Percentiles rank a stretch among this genome's conserved stretches.
Conservation (phyloP, 768 basidiomycete genomes). For the Clathrus columnatus region DNA sequence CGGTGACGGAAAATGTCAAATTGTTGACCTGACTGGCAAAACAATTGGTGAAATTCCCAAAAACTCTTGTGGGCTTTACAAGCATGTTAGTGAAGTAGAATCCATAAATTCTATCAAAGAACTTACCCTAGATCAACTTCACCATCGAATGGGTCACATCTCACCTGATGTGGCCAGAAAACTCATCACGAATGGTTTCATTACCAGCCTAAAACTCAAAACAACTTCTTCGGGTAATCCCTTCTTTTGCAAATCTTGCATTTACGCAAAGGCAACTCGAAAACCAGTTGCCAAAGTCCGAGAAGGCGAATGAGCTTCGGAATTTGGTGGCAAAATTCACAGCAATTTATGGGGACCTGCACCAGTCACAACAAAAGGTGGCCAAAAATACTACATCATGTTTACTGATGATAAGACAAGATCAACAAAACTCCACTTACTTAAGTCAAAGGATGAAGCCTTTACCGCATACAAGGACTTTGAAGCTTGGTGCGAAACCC, state of each 20-base stretch:
- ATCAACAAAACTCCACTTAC: no score
- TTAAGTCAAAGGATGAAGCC: no score
- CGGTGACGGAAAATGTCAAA: no score
- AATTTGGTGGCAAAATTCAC: conserved; percentile 21
- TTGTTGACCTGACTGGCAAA: conserved; percentile 16
- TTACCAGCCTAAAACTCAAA: conserved; percentile 22
- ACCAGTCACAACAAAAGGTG: conserved; percentile 15
- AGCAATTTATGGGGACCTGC: conserved; percentile 3
- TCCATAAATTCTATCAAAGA: conserved; percentile 5
- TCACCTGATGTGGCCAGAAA: background rate
- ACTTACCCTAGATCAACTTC: conserved; percentile 2
- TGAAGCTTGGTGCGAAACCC: conserved; percentile 27
- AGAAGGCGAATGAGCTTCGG: conserved; percentile 20
- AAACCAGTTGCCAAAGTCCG: no score
- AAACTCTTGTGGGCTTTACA: background rate
- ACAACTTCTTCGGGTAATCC: conserved; percentile 9
- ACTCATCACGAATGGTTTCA: background rate
- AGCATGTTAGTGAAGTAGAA: background rate
- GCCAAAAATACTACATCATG: conserved; percentile 16
- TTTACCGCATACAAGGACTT: conserved; percentile 29
- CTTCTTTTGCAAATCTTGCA: conserved; percentile 34
- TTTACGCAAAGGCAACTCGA: conserved; percentile 32
- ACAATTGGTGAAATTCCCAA: conserved; percentile 12
- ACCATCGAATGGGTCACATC: conserved; percentile 11
- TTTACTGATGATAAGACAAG: conserved; percentile 14